These are phyloP conservation scores for Orbilia blumenaviensis DNA, from an alignment of 2,329 filamentous ascomycete species.

Conservation along the genomic window DNA sequence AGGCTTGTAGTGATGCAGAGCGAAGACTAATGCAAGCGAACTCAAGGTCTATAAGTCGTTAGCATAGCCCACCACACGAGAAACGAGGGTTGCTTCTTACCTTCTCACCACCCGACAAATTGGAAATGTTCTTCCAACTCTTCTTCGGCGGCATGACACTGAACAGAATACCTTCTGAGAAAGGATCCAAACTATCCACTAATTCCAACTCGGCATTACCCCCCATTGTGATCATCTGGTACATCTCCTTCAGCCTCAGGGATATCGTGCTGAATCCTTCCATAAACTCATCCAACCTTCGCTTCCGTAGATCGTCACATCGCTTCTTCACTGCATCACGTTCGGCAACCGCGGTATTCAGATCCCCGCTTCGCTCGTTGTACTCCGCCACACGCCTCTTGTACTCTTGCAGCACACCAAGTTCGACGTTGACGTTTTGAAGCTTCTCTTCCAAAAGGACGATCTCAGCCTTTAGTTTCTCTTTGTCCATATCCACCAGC, in stretches of 20 bases:
- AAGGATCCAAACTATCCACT: conserved; percentile 94
- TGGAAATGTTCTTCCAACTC: conserved; percentile 99
- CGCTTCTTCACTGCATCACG: conserved; percentile 91
- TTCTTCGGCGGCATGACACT: conserved; percentile 99
- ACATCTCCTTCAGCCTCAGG: conserved; percentile 97
- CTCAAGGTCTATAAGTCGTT: conserved; percentile 73
- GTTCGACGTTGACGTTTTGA: conserved; percentile 85
- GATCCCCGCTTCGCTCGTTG: conserved; percentile 80
- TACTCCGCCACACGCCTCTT: conserved; percentile 85
- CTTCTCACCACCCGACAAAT: conserved; percentile 94
- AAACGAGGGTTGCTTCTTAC: neutral
- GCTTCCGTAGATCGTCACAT: conserved; percentile 87
- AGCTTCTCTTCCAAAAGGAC: conserved; percentile 75
- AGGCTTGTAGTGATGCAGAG: conserved; percentile 95
- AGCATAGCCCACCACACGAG: neutral
- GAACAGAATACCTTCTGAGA: conserved; percentile 95
- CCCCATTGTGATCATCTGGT: conserved; percentile 99
- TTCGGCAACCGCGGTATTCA: conserved; percentile 77
- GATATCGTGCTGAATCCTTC: conserved; percentile 95
- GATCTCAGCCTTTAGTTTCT: conserved; percentile 70
- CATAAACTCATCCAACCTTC: conserved; percentile 97
- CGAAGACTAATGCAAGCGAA: conserved; percentile 94
- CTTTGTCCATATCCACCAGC: conserved; percentile 72
- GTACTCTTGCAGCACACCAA: conserved; percentile 88
- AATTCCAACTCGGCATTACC: conserved; percentile 97